Base-by-base conservation (phyloP, 1,139 yeast species). In the Kurtzmaniella natalensis region DNA sequence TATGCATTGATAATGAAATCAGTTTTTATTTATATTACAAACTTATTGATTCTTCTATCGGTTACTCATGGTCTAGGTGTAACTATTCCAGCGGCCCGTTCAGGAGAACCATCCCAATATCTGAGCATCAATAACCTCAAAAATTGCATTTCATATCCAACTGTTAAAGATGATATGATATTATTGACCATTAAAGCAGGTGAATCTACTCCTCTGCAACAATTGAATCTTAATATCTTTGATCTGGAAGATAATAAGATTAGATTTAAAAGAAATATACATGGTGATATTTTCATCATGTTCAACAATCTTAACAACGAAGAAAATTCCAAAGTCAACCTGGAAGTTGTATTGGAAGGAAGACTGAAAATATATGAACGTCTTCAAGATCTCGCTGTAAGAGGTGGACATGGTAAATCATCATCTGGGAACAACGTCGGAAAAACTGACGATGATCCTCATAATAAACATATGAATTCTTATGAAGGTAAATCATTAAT, bases 101-200 rank as follows among this genome's bases (percentile, higher is more conserved):
- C 40, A 0, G 64, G 63, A 7, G 65, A 62, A 33, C 35, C 37
- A 15, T 40, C 40, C 21, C 50, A 51, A 30, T 53, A 52, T 35
- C 56, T 68, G 14, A 50, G 63, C 19, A 36, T 50, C 16, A 34
- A 47, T 22, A 53, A 63, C 42, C 49, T 65, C 28, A 39, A 46
- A 29, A 57, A 64, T 40, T 69, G 75, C 46, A 42, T 69, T n/a
- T 55, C 61, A 28, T 68, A 69, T 43, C 47, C 51, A n/a, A 62
- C 70, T 5, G 53, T 55, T 27, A 48, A 53, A 25, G 59, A 66
- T 40, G 74, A 69, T 36, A 53, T 66, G 18, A 45, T 68, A 18
- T 48, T 64, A 53, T 57, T 66, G 17, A 50, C 49, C 22, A 45
- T 67, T 23, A 43, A 52, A 13, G 39, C 55, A 30, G 71, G 70